A percentile compares a stretch with the other conserved stretches of the same genome.
Evolutionary conservation across 441 rosid species (phyloP).

Genomic region (Populus trichocarpa): DNA sequence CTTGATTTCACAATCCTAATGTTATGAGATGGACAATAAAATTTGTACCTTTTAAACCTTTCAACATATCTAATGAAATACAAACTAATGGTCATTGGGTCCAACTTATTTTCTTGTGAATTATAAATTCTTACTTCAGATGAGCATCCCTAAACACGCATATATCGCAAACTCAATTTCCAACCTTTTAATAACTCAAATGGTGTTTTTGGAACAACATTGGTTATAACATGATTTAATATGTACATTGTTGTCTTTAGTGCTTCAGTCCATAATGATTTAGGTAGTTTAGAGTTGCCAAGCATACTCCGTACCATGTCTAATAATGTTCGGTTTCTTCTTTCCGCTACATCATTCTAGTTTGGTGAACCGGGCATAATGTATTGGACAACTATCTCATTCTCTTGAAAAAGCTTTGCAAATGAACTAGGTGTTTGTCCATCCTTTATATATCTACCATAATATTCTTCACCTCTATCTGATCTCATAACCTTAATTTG

Average conservation of each 20-base stretch:
- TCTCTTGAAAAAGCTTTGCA: not conserved
- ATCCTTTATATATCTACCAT: not conserved
- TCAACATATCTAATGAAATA: conserved; percentile 1
- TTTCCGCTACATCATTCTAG: not conserved
- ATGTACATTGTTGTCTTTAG: not conserved
- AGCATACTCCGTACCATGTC: not conserved
- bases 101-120: conserved; percentile 2
- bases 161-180: conserved; percentile 1
- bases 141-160: not conserved
- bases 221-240: conserved; percentile 5
- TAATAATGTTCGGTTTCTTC: not conserved
- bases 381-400: not conserved
- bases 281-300: not conserved
- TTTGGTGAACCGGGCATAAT: not conserved
- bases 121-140: not conserved
- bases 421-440: not conserved
- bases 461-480: not conserved
- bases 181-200: conserved; percentile 12
- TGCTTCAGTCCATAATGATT: not conserved
- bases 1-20: too few species aligned
- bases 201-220: not conserved
- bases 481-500: not conserved
- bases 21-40: too few species aligned
- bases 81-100: not conserved
- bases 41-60: not conserved